These are phyloP conservation scores for Avena insularis DNA, from an alignment of 176 grass and related monocot species.

Conservation along the genomic window DNA sequence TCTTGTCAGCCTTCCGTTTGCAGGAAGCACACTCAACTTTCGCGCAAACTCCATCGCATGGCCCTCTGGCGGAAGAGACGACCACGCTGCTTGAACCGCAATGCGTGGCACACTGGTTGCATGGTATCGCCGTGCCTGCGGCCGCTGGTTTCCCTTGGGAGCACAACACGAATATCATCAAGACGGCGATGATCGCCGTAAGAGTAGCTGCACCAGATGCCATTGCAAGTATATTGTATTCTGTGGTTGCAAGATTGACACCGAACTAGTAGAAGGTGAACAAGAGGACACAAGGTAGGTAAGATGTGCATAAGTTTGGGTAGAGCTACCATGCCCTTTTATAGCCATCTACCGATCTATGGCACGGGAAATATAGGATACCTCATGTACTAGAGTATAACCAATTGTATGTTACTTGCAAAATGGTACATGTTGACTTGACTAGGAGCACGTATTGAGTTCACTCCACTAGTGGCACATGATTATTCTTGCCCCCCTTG, in stretches of 20 bases:
- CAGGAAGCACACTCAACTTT: not conserved
- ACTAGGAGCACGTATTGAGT: not conserved
- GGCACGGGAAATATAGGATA: not conserved
- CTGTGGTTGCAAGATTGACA: no score
- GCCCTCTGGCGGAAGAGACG: not conserved
- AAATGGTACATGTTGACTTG: not conserved
- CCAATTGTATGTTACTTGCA: no score
- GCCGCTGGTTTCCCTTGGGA: not conserved
- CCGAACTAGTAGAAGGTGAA: not conserved
- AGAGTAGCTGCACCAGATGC: not conserved
- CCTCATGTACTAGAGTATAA: not conserved
- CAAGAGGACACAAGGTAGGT: not conserved
- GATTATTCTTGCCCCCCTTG: no score
- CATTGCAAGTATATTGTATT: no score
- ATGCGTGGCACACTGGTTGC: not conserved
- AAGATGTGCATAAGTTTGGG: not conserved
- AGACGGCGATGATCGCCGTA: not conserved
- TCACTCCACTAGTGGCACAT: not conserved
- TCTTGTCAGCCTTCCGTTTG: not conserved
- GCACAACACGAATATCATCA: not conserved
- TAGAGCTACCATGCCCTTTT: not conserved
- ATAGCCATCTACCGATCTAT: not conserved
- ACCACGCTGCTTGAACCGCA: not conserved
- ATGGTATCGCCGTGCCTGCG: not conserved
- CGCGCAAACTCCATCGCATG: not conserved